Evolutionary conservation across 192 early-diverging fungal species (phyloP), one percentile per base, ranked within the genome.

Genomic region (Radiomyces spectabilis): DNA sequence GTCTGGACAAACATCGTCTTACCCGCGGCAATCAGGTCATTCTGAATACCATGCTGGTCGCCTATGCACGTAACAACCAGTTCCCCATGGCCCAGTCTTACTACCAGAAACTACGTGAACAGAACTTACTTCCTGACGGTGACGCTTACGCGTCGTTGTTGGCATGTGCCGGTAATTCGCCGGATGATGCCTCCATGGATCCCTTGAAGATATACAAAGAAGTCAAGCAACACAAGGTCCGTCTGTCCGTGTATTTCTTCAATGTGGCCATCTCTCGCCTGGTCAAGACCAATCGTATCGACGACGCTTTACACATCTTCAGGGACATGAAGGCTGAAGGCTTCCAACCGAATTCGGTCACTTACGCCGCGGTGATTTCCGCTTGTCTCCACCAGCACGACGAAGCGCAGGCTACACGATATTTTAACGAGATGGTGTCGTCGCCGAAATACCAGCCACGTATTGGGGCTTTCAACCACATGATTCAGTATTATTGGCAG

Each of bases 401-500:
- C 10, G 79, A 79, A 40, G 60, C 61, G 7, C 58, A 62, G 45
- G 80, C 80, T 0, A 52, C 65, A 24, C 57, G 52, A 12, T 51
- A 71, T 21, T 77, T 82, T 38, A 48, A 59, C 19, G 72, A 82
- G 22, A 77, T 79, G 80, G 66, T 60, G 40, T 21, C 18, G 13
- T 57, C 58, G 1, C 64, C 69, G 13, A 69, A 48, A 24, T 78
- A 75, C 44, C 70, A 75, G 40, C 74, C 77, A 10, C 76, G 80
- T 35, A 69, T 79, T 30, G 77, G 72, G 25, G 75, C 63, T 1
- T 78, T 69, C 38, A 82, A 82, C 41, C 54, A 66, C 27, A 77
- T 82, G 73, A 82, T 82, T 21, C 80, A 82, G 55, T 79, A 72
- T 34, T 79, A 79, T 48, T 71, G 73, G 1, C 68, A 76, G 5